Percentiles rank a stretch among this genome's conserved stretches.
phyloP scores from a whole-genome alignment of 2,329 filamentous ascomycete genomes.

The Scortechinia acanthostroma region DNA sequence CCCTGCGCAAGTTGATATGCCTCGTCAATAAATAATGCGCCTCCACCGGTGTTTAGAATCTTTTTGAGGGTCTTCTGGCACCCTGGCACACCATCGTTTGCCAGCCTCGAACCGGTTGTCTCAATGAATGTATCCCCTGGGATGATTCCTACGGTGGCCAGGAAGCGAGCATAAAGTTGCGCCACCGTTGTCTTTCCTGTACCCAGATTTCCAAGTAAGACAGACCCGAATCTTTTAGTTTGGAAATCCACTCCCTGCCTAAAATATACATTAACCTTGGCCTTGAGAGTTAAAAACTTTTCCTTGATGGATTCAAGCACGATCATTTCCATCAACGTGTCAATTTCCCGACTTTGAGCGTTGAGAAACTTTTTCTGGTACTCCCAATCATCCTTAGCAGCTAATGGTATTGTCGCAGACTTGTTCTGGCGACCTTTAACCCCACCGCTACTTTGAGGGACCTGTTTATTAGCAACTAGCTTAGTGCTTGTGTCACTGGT shows the following conservation, averaged over 20 bases:
- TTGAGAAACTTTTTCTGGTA: constrained; percentile 44
- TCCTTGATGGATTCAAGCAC: constrained; percentile 65
- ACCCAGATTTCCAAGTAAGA: constrained; percentile 67
- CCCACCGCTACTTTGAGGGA: too few relatives aligned
- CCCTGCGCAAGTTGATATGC: constrained; percentile 66
- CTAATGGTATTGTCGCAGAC: constrained; percentile 17
- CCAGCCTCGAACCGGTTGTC: constrained; percentile 60
- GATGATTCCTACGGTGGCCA: constrained; percentile 54
- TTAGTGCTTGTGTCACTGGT: too few relatives aligned
- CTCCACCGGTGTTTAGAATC: constrained; percentile 51
- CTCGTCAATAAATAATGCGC: constrained; percentile 72
- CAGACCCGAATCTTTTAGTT: constrained; percentile 52
- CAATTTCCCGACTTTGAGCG: constrained; percentile 42
- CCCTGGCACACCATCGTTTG: constrained; percentile 49
- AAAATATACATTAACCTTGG: constrained; percentile 48
- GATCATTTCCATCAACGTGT: constrained; percentile 63
- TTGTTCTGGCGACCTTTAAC: too few relatives aligned
- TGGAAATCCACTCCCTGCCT: constrained; percentile 47
- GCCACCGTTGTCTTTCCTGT: constrained; percentile 75
- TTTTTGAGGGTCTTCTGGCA: constrained; percentile 47
- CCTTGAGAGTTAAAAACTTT: constrained; percentile 55
- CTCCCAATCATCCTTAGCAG: constrained; percentile 50
- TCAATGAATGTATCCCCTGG: constrained; percentile 55
- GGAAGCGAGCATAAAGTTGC: constrained; percentile 59
- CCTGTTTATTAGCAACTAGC: constrained; percentile 11